Evolutionary conservation across 2,329 filamentous ascomycete species (phyloP).

Genomic region (Bipolaris oryzae): DNA sequence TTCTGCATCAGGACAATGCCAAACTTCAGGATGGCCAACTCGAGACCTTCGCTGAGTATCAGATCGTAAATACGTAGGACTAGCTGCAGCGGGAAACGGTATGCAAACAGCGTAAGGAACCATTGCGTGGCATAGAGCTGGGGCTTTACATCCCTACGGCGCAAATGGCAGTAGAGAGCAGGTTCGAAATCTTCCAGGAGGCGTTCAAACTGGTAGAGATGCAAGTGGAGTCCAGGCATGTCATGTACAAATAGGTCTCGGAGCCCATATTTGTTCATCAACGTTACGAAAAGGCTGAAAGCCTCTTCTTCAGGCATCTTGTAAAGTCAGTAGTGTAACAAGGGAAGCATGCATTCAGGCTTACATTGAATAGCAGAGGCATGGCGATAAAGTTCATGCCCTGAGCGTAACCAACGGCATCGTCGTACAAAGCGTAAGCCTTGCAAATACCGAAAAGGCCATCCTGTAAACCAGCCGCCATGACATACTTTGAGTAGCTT

Average conservation of each 20-base stretch:
- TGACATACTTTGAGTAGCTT: slow-evolving; percentile 95
- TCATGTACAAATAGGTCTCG: slow-evolving; percentile 93
- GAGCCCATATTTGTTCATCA: slow-evolving; percentile 96
- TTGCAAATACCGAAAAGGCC: slow-evolving; percentile 95
- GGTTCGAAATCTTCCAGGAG: slow-evolving; percentile 93
- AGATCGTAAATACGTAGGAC: slow-evolving; percentile 96
- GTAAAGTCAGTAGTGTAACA: slow-evolving; percentile 68
- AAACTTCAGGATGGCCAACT: slow-evolving; percentile 87
- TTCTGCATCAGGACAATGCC: slow-evolving; percentile 96
- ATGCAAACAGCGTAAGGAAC: slow-evolving; percentile 98
- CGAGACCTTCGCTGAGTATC: slow-evolving; percentile 89
- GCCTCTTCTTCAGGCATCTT: slow-evolving; percentile 97
- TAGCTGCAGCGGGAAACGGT: slow-evolving; percentile 93
- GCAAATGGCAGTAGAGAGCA: slow-evolving; percentile 91
- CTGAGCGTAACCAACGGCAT: slow-evolving; percentile 93
- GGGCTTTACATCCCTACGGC: slow-evolving; percentile 82
- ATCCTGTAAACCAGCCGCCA: slow-evolving; percentile 88
- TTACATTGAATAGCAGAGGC: slow-evolving; percentile 91
- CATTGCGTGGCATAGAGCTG: slow-evolving; percentile 97
- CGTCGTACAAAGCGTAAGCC: slow-evolving; percentile 94
- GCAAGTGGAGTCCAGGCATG: slow-evolving; percentile 94
- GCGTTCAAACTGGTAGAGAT: slow-evolving; percentile 93
- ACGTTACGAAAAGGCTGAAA: slow-evolving; percentile 86
- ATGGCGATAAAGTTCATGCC: slow-evolving; percentile 99
- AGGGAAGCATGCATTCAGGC: slow-evolving; percentile 33